Evolutionary conservation across 345 rosid genomes (phyloP).

Genomic region (Linum trigynum): DNA sequence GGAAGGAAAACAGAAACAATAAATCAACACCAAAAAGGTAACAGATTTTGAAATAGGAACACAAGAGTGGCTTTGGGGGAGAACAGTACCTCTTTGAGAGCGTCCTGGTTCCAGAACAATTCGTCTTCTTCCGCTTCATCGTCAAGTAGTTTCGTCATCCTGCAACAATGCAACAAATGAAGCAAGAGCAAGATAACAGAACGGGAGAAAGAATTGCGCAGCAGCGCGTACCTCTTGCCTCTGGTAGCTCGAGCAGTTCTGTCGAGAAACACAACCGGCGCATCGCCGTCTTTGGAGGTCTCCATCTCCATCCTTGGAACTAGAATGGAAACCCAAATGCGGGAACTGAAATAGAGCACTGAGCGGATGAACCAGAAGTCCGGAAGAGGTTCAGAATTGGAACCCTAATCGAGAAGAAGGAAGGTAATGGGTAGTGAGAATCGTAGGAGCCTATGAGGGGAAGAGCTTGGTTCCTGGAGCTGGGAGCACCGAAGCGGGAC

Average conservation of each 20-base stretch:
- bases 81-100: constrained; percentile 62
- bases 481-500: too few species aligned
- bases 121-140: constrained; percentile 87
- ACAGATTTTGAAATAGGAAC: not conserved
- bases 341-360: not conserved
- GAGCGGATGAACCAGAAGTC: too few species aligned
- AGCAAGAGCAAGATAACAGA: not conserved
- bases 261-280: constrained; percentile 47
- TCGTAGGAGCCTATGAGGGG: too few species aligned
- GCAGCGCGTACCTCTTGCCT: constrained; percentile 52
- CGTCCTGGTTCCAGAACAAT: constrained; percentile 88
- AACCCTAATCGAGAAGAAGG: too few species aligned
- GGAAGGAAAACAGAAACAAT: not conserved
- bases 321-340: not conserved
- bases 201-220: not conserved
- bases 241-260: constrained; percentile 59
- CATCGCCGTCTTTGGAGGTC: constrained; percentile 42
- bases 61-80: not conserved
- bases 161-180: constrained; percentile 15
- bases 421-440: too few species aligned
- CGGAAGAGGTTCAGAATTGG: too few species aligned
- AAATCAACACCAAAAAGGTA: too few species aligned
- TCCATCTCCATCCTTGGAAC: constrained; percentile 25
- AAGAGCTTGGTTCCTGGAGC: too few species aligned
- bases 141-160: constrained; percentile 83